Percentiles rank a stretch among this genome's conserved stretches.
Evolutionary conservation across 2,329 filamentous ascomycete species (phyloP).

Genomic region (Aciculosporium take): DNA sequence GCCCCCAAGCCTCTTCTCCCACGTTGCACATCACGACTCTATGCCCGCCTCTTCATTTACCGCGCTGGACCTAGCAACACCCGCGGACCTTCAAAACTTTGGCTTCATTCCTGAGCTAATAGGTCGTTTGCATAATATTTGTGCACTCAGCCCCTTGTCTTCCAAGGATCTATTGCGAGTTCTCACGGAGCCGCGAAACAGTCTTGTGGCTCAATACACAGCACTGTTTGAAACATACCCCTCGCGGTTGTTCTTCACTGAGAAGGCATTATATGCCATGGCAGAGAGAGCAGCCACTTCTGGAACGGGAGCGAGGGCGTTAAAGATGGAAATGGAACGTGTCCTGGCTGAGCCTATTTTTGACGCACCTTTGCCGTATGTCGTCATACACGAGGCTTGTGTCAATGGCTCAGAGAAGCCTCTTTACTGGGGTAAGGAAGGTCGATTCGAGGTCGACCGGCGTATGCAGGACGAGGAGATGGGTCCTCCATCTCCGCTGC

Average conservation of each 20-base stretch:
- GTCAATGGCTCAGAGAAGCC: conserved; percentile 47
- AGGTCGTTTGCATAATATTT: conserved; percentile 83
- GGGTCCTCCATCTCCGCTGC: conserved; percentile 9
- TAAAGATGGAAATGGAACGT: conserved; percentile 70
- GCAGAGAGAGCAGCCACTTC: conserved; percentile 49
- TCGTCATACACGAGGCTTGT: conserved; percentile 57
- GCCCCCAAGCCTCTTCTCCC: conserved; percentile 44
- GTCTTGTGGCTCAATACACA: conserved; percentile 74
- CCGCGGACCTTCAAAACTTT: conserved; percentile 65
- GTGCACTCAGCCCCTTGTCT: conserved; percentile 65
- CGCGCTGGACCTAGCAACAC: conserved; percentile 57
- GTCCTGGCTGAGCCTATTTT: conserved; percentile 71
- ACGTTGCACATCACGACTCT: conserved; percentile 39
- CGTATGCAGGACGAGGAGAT: conserved; percentile 50
- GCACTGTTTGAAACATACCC: conserved; percentile 71
- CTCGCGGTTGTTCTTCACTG: conserved; percentile 71
- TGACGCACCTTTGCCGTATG: conserved; percentile 61
- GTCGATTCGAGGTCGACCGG: conserved; percentile 54
- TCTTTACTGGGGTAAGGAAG: conserved; percentile 54
- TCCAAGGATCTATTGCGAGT: conserved; percentile 62
- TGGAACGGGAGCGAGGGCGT: conserved; percentile 62
- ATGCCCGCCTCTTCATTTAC: conserved; percentile 30
- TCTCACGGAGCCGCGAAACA: conserved; percentile 83
- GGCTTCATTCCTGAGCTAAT: conserved; percentile 93
- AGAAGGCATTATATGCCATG: conserved; percentile 64